These are phyloP conservation scores for Tricholoma hemisulphureum DNA, from an alignment of 768 basidiomycete species.

Conservation along the genomic window DNA sequence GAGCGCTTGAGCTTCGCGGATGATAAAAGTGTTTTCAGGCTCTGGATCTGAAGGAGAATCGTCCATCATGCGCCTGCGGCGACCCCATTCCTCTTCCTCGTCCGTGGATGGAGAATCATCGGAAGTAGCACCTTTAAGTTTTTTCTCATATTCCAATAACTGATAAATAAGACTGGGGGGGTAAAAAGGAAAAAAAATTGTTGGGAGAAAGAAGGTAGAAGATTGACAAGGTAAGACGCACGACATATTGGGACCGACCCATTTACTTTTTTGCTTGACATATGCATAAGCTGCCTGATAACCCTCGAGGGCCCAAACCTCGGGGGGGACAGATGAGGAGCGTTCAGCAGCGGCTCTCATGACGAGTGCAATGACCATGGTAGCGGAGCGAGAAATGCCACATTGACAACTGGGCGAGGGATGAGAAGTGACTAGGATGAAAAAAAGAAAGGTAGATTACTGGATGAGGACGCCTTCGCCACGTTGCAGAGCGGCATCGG, in stretches of 20 bases:
- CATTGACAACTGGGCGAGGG: conserved; percentile 76
- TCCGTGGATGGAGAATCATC: conserved; percentile 57
- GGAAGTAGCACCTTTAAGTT: conserved; percentile 54
- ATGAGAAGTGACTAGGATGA: conserved; percentile 21
- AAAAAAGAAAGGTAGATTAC: conserved; percentile 46
- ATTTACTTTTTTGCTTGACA: conserved; percentile 86
- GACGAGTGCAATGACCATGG: conserved; percentile 85
- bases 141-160: conserved; percentile 86
- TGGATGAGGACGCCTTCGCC: conserved; percentile 83
- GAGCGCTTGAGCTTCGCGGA: conserved; percentile 78
- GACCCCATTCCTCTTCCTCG: conserved; percentile 82
- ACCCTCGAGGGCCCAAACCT: conserved; percentile 76
- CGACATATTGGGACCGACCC: conserved; percentile 94
- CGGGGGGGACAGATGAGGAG: conserved; percentile 63
- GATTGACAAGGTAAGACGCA: conserved; percentile 39
- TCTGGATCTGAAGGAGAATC: conserved; percentile 53
- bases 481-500: conserved; percentile 72
- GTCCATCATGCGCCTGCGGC: conserved; percentile 60
- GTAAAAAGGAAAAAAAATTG: too few relatives aligned
- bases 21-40: conserved; percentile 53
- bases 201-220: conserved; percentile 15
- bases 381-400: conserved; percentile 89
- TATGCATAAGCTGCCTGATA: conserved; percentile 90
- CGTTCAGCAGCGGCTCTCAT: conserved; percentile 86
- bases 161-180: conserved; percentile 89